Base-by-base conservation (phyloP, 2,329 filamentous ascomycete genomes). In the Alternaria brassicicola region DNA sequence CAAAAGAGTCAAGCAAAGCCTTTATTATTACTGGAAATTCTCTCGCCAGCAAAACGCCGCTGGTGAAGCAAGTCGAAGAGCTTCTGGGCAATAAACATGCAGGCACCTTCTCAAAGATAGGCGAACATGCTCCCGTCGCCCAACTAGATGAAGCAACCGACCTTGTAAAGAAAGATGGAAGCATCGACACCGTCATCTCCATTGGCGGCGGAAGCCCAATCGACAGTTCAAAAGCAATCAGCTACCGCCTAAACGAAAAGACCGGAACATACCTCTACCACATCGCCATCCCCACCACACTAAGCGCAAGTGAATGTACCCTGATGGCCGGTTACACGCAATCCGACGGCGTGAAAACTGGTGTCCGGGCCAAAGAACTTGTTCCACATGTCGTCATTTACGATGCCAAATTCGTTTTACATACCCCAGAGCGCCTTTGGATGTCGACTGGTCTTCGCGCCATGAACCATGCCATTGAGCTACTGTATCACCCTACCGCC, bases 21-120 rank as follows among this genome's bases (percentile, higher is more conserved):
- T 86, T 86, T 73, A 83, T 86, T 66, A 81, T 86, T 42, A 86
- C 84, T 1, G 83, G 84, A 23, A 77, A 72, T 39, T 85, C 84
- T 0, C 78, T 86, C 6, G 81, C 82, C 6, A 83, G 71, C 39
- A 86, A 85, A 64, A 86, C 84, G 0, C 75, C 78, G 0, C 75
- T 86, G 7, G 79, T 86, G 61, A 78, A 80, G 53, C 74, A 82
- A 47, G 78, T 86, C 15, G 83, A 86, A 72, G 62, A 77, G 10
- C 72, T 83, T 0, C 75, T 86, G 0, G 79, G 78, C 5, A 64
- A 73, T 30, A 75, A 73, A 41, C 83, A 85, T 65, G 84, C 83
- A 2, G 82, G 82, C 57, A 86, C 84, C 0, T 86, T 85, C 67
- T 77, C 77, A 62, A 81, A 82, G 63, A 86, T 86, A 57, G 80